Base-by-base conservation (phyloP, 129 eudicot species). In the Lonicera japonica region DNA sequence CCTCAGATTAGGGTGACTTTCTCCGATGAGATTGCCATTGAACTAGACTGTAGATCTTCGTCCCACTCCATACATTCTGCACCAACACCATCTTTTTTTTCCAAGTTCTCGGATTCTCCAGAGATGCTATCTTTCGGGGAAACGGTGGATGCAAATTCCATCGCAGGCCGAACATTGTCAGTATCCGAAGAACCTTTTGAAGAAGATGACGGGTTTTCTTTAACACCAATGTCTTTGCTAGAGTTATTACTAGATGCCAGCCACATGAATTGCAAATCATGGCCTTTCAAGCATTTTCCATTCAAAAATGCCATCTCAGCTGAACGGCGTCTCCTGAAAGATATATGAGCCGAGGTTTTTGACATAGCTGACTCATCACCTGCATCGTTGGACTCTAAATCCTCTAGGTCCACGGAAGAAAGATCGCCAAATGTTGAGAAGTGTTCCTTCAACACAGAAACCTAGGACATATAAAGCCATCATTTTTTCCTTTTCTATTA, bases 231-330 rank as follows among this genome's bases (percentile, higher is more conserved):
- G 24, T 70, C 79, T 78, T 80, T 85, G 59, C 70, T 50, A 40
- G 53, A 36, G 61, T 65, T 79, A 66, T n/a, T n/a, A n/a, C 63
- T 78, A 65, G 87, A 51, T 18, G 79, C 68, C 70, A 85, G 51
- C 99, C 99, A 92, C 50, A 63, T 61, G 70, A 92, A 92, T 64
- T 80, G 95, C 75, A 92, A 68, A 69, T 63, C 85, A 64, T 88
- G 88, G 47, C 92, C 95, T 22, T 88, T 80, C 95, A 85, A 88
- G 65, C 77, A 69, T 80, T 75, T 92, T 38, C 95, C 96, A 80
- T 69, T 73, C 34, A 43, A 45, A 72, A 82, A 92, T 53, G 96
- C 99, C 80, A 57, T 83, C 69, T 92, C 99, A 66, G 99, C 99
- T 61, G 88, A 60, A 39, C 65, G 83, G 2, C 99, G 85, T 16